phyloP scores from a whole-genome alignment of 306 rosid species.

The Erythrophleum fordii region DNA sequence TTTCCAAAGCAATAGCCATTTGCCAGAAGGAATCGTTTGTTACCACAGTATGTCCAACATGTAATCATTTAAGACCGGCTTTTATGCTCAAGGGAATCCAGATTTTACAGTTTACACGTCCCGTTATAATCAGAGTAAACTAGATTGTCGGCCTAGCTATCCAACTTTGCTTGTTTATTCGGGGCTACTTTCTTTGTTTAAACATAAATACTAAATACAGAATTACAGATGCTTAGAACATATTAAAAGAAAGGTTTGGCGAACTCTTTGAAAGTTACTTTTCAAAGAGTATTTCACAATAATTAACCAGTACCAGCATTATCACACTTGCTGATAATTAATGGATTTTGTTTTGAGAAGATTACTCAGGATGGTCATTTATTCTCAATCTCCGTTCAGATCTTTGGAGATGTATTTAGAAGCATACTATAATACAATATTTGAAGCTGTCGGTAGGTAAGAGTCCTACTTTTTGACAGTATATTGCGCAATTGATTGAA shows the following conservation, averaged over 20 bases:
- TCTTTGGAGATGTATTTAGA: neutral
- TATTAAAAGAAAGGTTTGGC: neutral
- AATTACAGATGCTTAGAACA: neutral
- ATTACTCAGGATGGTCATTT: neutral
- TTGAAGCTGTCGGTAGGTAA: neutral
- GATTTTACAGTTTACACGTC: too few species aligned
- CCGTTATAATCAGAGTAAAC: too few species aligned
- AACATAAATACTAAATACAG: neutral
- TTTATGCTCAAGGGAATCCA: too few species aligned
- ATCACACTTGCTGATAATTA: neutral
- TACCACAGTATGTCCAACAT: too few species aligned
- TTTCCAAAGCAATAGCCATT: too few species aligned
- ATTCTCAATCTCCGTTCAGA: neutral
- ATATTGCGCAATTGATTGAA: neutral
- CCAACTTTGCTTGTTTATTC: too few species aligned
- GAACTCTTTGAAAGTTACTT: too few species aligned
- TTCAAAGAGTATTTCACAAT: neutral
- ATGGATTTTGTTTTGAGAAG: neutral
- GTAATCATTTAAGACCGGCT: too few species aligned
- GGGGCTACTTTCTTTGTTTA: too few species aligned
- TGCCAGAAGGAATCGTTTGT: too few species aligned
- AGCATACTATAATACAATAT: neutral
- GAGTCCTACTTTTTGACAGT: neutral
- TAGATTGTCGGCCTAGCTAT: too few species aligned
- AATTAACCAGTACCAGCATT: neutral